These are phyloP conservation scores for Saxophila tyrrhenica DNA, from an alignment of 495 filamentous ascomycete species.

Conservation along the genomic window DNA sequence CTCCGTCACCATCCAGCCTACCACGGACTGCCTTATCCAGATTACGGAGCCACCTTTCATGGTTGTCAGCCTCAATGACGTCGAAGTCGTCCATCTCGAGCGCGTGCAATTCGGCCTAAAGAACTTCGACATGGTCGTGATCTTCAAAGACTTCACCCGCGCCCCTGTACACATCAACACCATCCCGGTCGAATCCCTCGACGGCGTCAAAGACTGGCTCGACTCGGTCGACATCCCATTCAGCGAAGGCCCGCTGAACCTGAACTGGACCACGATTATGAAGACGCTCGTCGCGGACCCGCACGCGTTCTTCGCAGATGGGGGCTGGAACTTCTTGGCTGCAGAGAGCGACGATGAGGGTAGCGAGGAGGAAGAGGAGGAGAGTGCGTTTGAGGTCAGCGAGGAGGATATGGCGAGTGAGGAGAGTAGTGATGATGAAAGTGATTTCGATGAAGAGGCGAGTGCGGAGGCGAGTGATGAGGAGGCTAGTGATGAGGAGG, in stretches of 20 bases:
- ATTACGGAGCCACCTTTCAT: constrained; percentile 94
- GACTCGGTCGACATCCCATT: constrained; percentile 89
- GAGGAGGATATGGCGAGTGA: constrained; percentile 73
- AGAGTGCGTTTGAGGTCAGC: constrained; percentile 79
- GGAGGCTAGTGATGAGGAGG: constrained; percentile 51
- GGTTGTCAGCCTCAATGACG: constrained; percentile 86
- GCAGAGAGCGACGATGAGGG: constrained; percentile 82
- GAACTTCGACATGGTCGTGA: constrained; percentile 97
- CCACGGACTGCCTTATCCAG: constrained; percentile 96
- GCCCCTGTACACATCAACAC: constrained; percentile 90
- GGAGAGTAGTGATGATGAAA: constrained; percentile 76
- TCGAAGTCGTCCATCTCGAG: constrained; percentile 93
- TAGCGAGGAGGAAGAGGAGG: constrained; percentile 68
- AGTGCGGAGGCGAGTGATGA: constrained; percentile 63
- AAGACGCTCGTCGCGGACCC: constrained; percentile 93
- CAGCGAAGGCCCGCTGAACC: constrained; percentile 88
- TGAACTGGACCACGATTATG: constrained; percentile 99
- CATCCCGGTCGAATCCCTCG: constrained; percentile 88
- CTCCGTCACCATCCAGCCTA: constrained; percentile 89
- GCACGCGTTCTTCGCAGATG: constrained; percentile 87
- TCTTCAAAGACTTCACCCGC: constrained; percentile 91
- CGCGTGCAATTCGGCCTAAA: constrained; percentile 96
- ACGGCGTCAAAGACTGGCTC: constrained; percentile 95
- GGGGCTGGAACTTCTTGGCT: constrained; percentile 88
- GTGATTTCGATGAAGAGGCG: constrained; percentile 85